Evolutionary conservation across 371 early-diverging fungal genomes (phyloP), one percentile per base, ranked within the genome.

Genomic region (Zychaea mexicana): DNA sequence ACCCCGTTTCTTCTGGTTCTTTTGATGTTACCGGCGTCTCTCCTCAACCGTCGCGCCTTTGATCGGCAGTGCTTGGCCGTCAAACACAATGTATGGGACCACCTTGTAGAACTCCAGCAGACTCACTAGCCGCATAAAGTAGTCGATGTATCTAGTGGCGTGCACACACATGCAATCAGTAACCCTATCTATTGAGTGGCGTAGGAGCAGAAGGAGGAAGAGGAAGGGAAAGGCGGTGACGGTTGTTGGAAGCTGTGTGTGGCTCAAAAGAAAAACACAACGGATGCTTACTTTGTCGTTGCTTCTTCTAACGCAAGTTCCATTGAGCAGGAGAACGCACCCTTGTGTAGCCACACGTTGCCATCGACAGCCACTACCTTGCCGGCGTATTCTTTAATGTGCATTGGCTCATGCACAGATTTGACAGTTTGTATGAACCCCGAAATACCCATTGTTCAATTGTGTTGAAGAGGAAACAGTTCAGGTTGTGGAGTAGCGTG

Each of bases 31-130:
- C 84, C 64, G 49, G 57, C 76, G 64, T 17, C 99, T 85, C 28
- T 90, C 87, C 17, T 74, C 65, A 66, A 93, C 93, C 0, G 98
- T 99, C 10, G 62, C 66, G 21, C 74, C 67, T 71, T 99, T 99
- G 45, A 92, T 85, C 0, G 97, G 97, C 8, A 98, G 78, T 42
- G 78, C 77, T 15, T 94, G 94, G 28, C 99, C 99, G 74, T 99
- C 99, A 82, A 99, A 99, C 3, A 99, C 99, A 52, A 99, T 73
- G 30, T 92, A 68, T 0, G 99, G 99, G 21, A 65, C 84, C 19
- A 99, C 87, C n/a, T 82, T 81, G 68, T 87, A 73, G 65, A 85
- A 73, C 30, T 77, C 71, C 27, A 98, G 79, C 77, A 93, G 80
- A 1, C 76, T 73, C 3, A 97, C 85, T 55, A 86, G 77, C 28